Percentiles rank a stretch among this genome's conserved stretches.
Evolutionary conservation across 2,329 filamentous ascomycete species (phyloP).

Genomic region (Didymella keratinophila): DNA sequence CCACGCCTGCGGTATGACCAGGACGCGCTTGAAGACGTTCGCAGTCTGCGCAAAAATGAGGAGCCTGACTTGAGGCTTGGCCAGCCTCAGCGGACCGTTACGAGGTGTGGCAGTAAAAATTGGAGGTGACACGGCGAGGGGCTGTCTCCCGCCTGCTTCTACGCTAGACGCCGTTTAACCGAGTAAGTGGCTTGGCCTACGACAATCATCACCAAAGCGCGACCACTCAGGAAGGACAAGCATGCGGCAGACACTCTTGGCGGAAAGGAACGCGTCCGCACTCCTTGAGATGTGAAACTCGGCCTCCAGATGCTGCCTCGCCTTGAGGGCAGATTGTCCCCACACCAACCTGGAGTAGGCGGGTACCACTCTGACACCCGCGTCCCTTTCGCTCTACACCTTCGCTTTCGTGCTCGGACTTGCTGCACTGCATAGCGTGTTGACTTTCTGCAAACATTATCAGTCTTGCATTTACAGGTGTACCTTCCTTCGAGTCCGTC

Average conservation of each 20-base stretch:
- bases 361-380: neutral
- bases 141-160: neutral
- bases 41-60: neutral
- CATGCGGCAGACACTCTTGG: constrained; percentile 9
- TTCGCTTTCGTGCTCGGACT: neutral
- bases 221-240: constrained; percentile 10
- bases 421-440: constrained; percentile 3
- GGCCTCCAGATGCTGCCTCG: constrained; percentile 6
- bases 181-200: constrained; percentile 12
- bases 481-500: neutral
- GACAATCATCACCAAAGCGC: constrained; percentile 8
- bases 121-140: constrained; percentile 2
- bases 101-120: constrained; percentile 9
- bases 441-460: constrained; percentile 4
- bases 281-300: constrained; percentile 9
- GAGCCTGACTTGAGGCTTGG: constrained; percentile 1
- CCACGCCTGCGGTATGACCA: neutral
- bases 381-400: neutral
- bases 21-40: neutral
- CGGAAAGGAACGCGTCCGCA: constrained; percentile 8
- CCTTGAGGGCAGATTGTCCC: constrained; percentile 5
- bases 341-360: constrained; percentile 13
- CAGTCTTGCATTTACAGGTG: constrained; percentile 4
- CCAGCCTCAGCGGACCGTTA: neutral
- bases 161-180: constrained; percentile 15